phyloP scores from a whole-genome alignment of 768 basidiomycete genomes.

The Tricholoma furcatifolium region DNA sequence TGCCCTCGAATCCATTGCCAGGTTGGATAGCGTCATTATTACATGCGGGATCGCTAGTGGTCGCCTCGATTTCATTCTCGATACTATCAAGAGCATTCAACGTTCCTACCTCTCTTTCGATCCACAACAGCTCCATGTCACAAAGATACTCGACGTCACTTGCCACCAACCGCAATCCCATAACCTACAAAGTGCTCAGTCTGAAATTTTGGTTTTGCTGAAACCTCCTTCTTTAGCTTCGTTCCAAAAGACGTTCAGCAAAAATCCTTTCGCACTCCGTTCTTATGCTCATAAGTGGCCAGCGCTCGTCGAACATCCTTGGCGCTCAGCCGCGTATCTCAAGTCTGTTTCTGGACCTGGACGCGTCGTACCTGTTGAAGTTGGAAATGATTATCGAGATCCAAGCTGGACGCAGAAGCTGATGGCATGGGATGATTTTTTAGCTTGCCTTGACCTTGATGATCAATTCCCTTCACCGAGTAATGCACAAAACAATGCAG shows the following conservation, averaged over 20 bases:
- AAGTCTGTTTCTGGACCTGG: constrained; percentile 71
- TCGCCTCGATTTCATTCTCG: constrained; percentile 60
- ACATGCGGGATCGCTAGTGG: constrained; percentile 74
- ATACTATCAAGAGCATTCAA: constrained; percentile 65
- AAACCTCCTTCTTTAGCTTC: constrained; percentile 55
- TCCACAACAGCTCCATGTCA: constrained; percentile 2
- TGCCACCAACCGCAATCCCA: neutral
- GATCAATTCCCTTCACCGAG: constrained; percentile 22
- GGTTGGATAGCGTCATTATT: constrained; percentile 80
- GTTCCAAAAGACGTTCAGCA: constrained; percentile 45
- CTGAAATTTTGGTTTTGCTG: constrained; percentile 38
- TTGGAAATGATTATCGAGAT: constrained; percentile 80
- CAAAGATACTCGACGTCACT: neutral
- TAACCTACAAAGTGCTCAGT: constrained; percentile 20
- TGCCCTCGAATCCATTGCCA: constrained; percentile 47
- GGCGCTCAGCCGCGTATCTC: constrained; percentile 73
- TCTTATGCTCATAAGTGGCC: constrained; percentile 73
- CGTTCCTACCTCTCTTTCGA: constrained; percentile 18
- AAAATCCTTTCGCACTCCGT: constrained; percentile 72
- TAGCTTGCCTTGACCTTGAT: constrained; percentile 43
- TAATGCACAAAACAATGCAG: constrained; percentile 24
- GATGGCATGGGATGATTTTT: constrained; percentile 76
- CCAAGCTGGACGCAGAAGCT: constrained; percentile 81
- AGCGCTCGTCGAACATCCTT: constrained; percentile 66
- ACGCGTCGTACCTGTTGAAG: constrained; percentile 86